Percentiles rank a stretch among this genome's conserved stretches.
phyloP scores from a whole-genome alignment of 2,329 filamentous ascomycete species.

The Teratosphaeriaceae sp. region DNA sequence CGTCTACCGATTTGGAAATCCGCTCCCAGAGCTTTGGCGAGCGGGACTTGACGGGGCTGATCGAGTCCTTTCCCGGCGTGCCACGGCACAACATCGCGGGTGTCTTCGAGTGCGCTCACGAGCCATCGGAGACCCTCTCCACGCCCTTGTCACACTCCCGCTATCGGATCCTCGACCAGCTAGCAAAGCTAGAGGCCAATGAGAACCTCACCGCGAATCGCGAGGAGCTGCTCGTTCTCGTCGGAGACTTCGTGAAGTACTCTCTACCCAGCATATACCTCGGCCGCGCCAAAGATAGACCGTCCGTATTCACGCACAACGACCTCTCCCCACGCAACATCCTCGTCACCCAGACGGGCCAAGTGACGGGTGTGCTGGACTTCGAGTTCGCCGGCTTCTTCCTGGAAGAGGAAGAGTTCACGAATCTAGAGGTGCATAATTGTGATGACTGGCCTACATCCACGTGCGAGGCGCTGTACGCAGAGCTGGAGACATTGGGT shows the following conservation, averaged over 20 bases:
- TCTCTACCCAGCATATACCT: background rate
- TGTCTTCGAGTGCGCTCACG: background rate
- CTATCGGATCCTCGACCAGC: background rate
- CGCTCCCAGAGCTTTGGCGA: no score
- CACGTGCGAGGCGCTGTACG: background rate
- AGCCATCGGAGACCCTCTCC: background rate
- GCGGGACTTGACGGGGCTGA: no score
- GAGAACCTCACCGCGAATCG: background rate
- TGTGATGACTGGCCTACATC: background rate
- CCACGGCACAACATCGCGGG: background rate
- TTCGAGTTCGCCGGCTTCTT: background rate
- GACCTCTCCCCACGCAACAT: background rate
- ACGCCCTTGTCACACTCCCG: background rate
- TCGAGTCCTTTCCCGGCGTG: background rate
- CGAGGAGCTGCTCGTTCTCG: background rate
- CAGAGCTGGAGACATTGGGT: background rate
- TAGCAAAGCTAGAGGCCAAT: background rate
- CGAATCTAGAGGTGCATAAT: background rate
- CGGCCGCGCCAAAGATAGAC: background rate
- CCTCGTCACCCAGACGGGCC: background rate
- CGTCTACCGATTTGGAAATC: background rate
- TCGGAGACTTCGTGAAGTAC: background rate
- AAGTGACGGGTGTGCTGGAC: background rate
- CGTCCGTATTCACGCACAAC: background rate
- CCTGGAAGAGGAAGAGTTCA: background rate